These are phyloP conservation scores for Poteriospumella lacustris DNA, from an alignment of 108 stramenopile genomes.

Conservation along the genomic window DNA sequence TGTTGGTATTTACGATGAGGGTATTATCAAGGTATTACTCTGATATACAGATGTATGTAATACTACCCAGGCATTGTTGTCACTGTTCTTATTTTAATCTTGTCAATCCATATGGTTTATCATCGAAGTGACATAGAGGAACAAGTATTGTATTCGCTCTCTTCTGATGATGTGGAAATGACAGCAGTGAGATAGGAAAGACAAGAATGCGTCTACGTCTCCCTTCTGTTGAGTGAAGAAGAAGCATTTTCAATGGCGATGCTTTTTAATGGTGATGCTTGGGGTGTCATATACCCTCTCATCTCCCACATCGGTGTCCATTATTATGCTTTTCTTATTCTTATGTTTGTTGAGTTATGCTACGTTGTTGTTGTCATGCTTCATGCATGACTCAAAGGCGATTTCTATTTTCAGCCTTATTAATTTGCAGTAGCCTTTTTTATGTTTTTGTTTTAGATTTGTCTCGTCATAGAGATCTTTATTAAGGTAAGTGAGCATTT, in stretches of 20 bases:
- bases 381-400: slow-evolving; percentile 2
- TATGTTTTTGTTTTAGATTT: slow-evolving; percentile 10
- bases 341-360: background rate
- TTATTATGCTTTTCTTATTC: background rate
- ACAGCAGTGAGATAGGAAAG: too few relatives aligned
- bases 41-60: too few relatives aligned
- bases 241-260: slow-evolving; percentile 2
- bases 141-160: too few relatives aligned
- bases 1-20: too few relatives aligned
- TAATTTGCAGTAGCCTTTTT: slow-evolving; percentile 2
- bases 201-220: too few relatives aligned
- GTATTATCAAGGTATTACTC: too few relatives aligned
- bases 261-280: slow-evolving; percentile 8
- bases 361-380: slow-evolving; percentile 2
- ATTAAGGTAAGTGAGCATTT: slow-evolving; percentile 8
- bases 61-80: too few relatives aligned
- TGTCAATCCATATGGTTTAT: too few relatives aligned
- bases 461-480: slow-evolving; percentile 7
- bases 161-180: too few relatives aligned
- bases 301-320: slow-evolving; percentile 1
- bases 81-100: too few relatives aligned
- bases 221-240: slow-evolving; percentile 7
- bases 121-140: too few relatives aligned
- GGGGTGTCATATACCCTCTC: slow-evolving; percentile 6
- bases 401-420: slow-evolving; percentile 9